phyloP scores from a whole-genome alignment of 2,329 filamentous ascomycete species.

The Aspergillus versicolor region DNA sequence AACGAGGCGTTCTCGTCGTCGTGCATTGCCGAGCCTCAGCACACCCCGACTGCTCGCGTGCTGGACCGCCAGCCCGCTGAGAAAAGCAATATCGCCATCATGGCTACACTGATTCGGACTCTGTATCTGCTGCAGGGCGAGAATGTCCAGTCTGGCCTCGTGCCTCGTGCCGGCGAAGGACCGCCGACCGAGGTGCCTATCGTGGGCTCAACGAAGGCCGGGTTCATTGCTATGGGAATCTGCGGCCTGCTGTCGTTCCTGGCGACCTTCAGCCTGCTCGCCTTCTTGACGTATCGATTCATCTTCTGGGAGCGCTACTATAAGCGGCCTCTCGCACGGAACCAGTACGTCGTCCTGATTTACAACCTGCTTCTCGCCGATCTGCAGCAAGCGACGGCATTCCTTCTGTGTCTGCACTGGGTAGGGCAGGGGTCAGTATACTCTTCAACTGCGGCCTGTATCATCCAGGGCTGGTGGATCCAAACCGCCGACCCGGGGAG shows the following conservation, averaged over 20 bases:
- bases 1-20: no score
- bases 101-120: no score
- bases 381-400: constrained; percentile 50
- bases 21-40: no score
- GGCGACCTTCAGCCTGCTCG: constrained; percentile 31
- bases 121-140: no score
- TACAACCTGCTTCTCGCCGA: constrained; percentile 54
- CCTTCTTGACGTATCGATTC: constrained; percentile 51
- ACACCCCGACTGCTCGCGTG: no score
- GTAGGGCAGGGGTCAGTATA: constrained; percentile 41
- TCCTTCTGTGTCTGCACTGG: constrained; percentile 49
- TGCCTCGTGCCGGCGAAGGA: no score
- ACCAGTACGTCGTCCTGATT: constrained; percentile 54
- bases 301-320: constrained; percentile 51
- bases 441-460: constrained; percentile 46
- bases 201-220: constrained; percentile 32
- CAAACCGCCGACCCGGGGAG: constrained; percentile 53
- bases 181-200: constrained; percentile 7
- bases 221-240: constrained; percentile 48
- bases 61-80: no score
- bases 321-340: constrained; percentile 49
- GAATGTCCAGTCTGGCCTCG: no score
- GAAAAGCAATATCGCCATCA: no score
- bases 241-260: constrained; percentile 45
- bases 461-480: constrained; percentile 52